Percentiles rank a stretch among this genome's conserved stretches.
phyloP scores from a whole-genome alignment of 2,329 filamentous ascomycete species.

The Calonectria naviculata region DNA sequence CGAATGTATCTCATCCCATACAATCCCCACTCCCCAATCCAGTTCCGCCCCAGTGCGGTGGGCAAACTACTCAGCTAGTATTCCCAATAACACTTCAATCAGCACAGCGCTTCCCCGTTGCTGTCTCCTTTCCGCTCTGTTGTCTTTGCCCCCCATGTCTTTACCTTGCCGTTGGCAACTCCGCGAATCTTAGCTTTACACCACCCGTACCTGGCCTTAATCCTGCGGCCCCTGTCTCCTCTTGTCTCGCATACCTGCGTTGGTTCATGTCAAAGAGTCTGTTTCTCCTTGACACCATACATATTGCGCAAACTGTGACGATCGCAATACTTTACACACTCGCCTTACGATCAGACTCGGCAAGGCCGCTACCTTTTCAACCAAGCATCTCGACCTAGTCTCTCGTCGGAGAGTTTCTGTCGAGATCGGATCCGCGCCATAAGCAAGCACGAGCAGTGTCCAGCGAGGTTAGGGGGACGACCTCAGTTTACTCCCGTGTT shows the following conservation, averaged over 20 bases:
- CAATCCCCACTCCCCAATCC: not conserved
- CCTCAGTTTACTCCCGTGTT: not conserved
- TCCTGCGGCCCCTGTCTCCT: not conserved
- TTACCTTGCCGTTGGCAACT: not conserved
- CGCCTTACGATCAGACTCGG: not conserved
- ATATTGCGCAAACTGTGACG: not conserved
- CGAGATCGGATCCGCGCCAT: not conserved
- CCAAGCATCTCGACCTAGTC: not conserved
- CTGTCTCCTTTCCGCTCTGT: not conserved
- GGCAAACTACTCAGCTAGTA: not conserved
- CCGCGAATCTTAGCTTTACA: not conserved
- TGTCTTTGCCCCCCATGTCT: not conserved
- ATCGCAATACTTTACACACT: not conserved
- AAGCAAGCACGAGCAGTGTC: not conserved
- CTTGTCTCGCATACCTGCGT: conserved; percentile 6
- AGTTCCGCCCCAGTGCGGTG: not conserved
- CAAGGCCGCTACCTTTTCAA: not conserved
- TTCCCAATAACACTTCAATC: not conserved
- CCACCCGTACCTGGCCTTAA: not conserved
- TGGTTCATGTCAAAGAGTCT: conserved; percentile 9
- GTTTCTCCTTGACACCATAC: not conserved
- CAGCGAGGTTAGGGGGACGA: not conserved
- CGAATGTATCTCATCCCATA: not conserved
- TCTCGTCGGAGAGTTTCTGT: not conserved
- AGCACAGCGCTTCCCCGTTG: not conserved